phyloP scores from a whole-genome alignment of 768 basidiomycete genomes.

The Paxillus ammoniavirescens region DNA sequence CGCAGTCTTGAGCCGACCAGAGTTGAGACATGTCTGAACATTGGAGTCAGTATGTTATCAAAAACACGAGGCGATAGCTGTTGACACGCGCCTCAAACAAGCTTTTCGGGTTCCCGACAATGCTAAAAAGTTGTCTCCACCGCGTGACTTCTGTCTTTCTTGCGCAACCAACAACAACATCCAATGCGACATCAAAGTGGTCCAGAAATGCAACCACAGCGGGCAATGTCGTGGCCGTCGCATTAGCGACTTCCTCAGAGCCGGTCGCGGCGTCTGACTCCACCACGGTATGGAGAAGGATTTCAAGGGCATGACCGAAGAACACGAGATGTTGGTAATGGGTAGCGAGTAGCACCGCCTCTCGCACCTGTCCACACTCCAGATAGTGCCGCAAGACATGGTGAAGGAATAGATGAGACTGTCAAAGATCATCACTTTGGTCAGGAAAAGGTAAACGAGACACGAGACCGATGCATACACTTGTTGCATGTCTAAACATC shows the following conservation, averaged over 20 bases:
- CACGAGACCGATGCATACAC: slow-evolving; percentile 48
- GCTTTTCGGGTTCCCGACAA: slow-evolving; percentile 86
- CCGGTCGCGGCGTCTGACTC: slow-evolving; percentile 69
- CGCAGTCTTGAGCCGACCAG: slow-evolving; percentile 82
- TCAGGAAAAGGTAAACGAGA: background rate
- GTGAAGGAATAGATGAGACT: slow-evolving; percentile 95
- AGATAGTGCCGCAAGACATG: slow-evolving; percentile 87
- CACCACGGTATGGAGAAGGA: slow-evolving; percentile 89
- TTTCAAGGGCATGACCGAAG: slow-evolving; percentile 92
- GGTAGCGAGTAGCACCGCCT: slow-evolving; percentile 83
- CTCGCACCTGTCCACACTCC: slow-evolving; percentile 54
- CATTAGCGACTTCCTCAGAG: slow-evolving; percentile 23
- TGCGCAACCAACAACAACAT: slow-evolving; percentile 94
- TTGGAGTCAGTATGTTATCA: background rate
- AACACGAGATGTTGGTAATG: slow-evolving; percentile 88
- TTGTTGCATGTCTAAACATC: slow-evolving; percentile 89
- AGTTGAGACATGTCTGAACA: slow-evolving; percentile 66
- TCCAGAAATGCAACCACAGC: slow-evolving; percentile 88
- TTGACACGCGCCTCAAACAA: slow-evolving; percentile 76
- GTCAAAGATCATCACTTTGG: background rate
- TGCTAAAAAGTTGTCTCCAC: slow-evolving; percentile 86
- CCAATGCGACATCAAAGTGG: slow-evolving; percentile 86
- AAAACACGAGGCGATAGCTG: background rate
- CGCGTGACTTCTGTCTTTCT: slow-evolving; percentile 92
- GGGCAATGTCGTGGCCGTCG: slow-evolving; percentile 46